A percentile compares a stretch with the other conserved stretches of the same genome.
Evolutionary conservation across 2,329 filamentous ascomycete species (phyloP).

Genomic region (Neophaeococcomyces mojaviensis): DNA sequence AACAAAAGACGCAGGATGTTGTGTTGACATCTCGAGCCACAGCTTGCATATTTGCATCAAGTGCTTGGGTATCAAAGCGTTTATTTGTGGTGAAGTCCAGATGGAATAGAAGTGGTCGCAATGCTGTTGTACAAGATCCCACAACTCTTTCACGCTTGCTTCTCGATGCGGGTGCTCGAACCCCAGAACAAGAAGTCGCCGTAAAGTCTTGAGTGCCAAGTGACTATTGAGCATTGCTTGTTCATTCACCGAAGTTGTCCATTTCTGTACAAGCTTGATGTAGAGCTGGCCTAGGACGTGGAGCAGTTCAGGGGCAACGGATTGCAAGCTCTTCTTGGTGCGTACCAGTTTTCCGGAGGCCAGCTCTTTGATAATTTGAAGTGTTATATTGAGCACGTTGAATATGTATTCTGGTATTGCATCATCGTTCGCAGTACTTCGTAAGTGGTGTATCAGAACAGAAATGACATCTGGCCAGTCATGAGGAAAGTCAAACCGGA

Average conservation of each 20-base stretch:
- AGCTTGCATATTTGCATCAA: slow-evolving; percentile 85
- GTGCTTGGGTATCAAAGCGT: slow-evolving; percentile 71
- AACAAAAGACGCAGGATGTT: slow-evolving; percentile 75
- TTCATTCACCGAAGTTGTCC: slow-evolving; percentile 47
- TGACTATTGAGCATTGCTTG: slow-evolving; percentile 61
- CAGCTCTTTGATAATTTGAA: slow-evolving; percentile 86
- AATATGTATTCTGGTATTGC: slow-evolving; percentile 12
- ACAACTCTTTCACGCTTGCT: slow-evolving; percentile 67
- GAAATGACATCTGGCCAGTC: slow-evolving; percentile 58
- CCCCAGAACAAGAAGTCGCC: slow-evolving; percentile 69
- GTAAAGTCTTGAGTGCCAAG: slow-evolving; percentile 64
- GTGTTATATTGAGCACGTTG: slow-evolving; percentile 37
- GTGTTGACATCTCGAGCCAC: slow-evolving; percentile 74
- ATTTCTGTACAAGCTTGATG: slow-evolving; percentile 60
- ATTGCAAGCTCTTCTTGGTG: slow-evolving; percentile 69
- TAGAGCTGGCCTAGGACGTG: slow-evolving; percentile 73
- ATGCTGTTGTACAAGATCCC: slow-evolving; percentile 68
- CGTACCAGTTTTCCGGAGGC: slow-evolving; percentile 68
- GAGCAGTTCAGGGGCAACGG: slow-evolving; percentile 75
- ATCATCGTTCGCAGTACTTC: slow-evolving; percentile 12
- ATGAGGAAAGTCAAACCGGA: slow-evolving; percentile 78
- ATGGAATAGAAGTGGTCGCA: slow-evolving; percentile 68
- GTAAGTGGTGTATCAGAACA: slow-evolving; percentile 32
- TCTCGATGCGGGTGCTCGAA: slow-evolving; percentile 81
- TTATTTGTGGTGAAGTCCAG: slow-evolving; percentile 50